phyloP scores from a whole-genome alignment of 352 stramenopile genomes.

The Globisporangium paddicum region DNA sequence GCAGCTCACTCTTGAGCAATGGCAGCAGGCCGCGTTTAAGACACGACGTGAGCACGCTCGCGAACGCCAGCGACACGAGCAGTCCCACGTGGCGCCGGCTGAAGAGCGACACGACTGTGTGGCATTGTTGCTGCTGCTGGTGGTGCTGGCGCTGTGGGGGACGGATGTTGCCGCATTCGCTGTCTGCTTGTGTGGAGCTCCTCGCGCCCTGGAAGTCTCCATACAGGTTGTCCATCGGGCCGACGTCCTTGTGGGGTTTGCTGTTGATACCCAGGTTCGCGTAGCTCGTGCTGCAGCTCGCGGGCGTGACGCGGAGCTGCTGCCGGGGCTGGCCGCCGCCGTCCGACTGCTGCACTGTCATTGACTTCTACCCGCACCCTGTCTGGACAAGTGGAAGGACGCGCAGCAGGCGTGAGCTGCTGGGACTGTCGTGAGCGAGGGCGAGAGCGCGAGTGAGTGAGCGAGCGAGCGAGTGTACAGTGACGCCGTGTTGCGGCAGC shows the following conservation, averaged over 20 bases:
- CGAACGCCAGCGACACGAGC: conserved; percentile 33
- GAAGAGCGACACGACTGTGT: conserved; percentile 11
- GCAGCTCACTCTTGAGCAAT: conserved; percentile 35
- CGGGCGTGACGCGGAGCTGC: conserved; percentile 6
- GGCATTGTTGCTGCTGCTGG: too few relatives aligned
- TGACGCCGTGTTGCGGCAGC: too few relatives aligned
- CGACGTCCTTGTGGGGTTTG: background rate
- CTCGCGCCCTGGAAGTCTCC: background rate
- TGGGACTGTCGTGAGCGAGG: too few relatives aligned
- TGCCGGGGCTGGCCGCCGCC: background rate
- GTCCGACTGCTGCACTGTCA: background rate
- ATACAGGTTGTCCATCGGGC: background rate
- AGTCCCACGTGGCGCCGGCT: conserved; percentile 23
- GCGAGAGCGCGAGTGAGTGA: background rate
- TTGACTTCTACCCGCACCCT: background rate
- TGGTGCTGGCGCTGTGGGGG: too few relatives aligned
- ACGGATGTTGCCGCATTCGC: background rate
- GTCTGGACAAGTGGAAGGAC: too few relatives aligned
- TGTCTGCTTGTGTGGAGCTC: background rate
- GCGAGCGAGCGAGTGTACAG: background rate
- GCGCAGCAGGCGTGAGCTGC: too few relatives aligned
- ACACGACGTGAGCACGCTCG: conserved; percentile 27
- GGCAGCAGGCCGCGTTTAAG: conserved; percentile 35
- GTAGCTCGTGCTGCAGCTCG: conserved; percentile 9
- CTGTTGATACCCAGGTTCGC: background rate